Conservation (phyloP, 345 rosid genomes). For the Turnera subulata region DNA sequence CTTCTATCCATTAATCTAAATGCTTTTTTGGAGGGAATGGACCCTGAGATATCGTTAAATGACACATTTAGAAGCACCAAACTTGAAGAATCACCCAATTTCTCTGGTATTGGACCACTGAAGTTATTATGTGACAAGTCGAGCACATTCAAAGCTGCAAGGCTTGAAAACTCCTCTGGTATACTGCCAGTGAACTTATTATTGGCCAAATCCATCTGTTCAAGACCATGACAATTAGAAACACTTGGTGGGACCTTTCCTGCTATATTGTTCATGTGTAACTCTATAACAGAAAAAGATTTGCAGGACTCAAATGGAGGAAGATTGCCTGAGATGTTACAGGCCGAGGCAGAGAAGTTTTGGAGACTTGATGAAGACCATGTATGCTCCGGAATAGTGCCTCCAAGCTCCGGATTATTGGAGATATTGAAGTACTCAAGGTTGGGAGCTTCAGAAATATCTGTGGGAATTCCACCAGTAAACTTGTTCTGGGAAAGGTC, state of each 20-base stretch:
- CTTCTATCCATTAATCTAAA: constrained; percentile 55
- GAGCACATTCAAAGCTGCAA: constrained; percentile 44
- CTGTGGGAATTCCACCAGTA: constrained; percentile 62
- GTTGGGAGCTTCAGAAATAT: constrained; percentile 52
- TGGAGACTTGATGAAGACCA: constrained; percentile 70
- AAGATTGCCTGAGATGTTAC: constrained; percentile 56
- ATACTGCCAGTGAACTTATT: constrained; percentile 55
- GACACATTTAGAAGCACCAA: constrained; percentile 52
- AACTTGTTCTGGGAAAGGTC: constrained; percentile 78
- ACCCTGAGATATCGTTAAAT: constrained; percentile 57
- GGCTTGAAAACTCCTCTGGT: constrained; percentile 48
- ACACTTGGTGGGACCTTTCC: constrained; percentile 51
- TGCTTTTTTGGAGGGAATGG: constrained; percentile 53
- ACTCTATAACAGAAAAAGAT: constrained; percentile 57
- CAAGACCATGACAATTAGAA: constrained; percentile 54
- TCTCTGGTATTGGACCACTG: constrained; percentile 54
- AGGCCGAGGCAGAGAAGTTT: constrained; percentile 76
- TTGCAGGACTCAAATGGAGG: constrained; percentile 62
- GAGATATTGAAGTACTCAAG: constrained; percentile 78
- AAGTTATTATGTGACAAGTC: constrained; percentile 68
- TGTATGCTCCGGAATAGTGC: constrained; percentile 43
- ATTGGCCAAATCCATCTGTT: constrained; percentile 46
- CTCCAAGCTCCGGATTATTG: constrained; percentile 58
- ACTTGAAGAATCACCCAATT: constrained; percentile 46
- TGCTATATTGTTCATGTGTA: constrained; percentile 48